phyloP scores from a whole-genome alignment of 2,329 filamentous ascomycete genomes.

The Fusarium oligoseptatum region DNA sequence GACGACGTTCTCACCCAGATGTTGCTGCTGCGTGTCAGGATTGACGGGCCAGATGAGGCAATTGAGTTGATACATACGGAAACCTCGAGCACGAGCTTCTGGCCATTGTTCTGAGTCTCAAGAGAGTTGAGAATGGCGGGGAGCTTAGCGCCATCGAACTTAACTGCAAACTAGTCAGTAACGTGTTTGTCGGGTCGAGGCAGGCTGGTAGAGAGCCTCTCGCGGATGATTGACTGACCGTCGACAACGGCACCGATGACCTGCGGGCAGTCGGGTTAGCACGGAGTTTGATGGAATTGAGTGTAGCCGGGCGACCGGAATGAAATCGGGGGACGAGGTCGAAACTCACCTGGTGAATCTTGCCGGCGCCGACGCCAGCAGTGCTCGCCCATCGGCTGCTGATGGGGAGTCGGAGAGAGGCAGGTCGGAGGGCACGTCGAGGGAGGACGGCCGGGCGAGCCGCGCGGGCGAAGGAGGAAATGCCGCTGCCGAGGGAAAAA shows the following conservation, averaged over 20 bases:
- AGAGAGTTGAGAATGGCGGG: slow-evolving; percentile 98
- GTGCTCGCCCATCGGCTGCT: slow-evolving; percentile 72
- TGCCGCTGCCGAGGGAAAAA: slow-evolving; percentile 66
- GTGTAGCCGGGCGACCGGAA: slow-evolving; percentile 43
- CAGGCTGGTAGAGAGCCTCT: slow-evolving; percentile 27
- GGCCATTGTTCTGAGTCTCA: slow-evolving; percentile 88
- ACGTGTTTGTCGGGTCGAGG: neutral
- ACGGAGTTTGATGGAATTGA: slow-evolving; percentile 24
- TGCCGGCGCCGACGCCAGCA: slow-evolving; percentile 70
- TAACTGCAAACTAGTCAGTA: slow-evolving; percentile 73
- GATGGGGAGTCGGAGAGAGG: slow-evolving; percentile 67
- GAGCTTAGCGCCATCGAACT: slow-evolving; percentile 95
- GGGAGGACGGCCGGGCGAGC: slow-evolving; percentile 71
- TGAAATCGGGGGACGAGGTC: slow-evolving; percentile 32
- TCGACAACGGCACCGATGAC: slow-evolving; percentile 99
- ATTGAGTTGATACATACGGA: slow-evolving; percentile 72
- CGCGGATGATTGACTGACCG: slow-evolving; percentile 72
- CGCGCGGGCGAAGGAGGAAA: slow-evolving; percentile 74
- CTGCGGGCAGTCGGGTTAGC: slow-evolving; percentile 61
- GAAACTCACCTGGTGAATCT: slow-evolving; percentile 75
- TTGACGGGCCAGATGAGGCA: slow-evolving; percentile 17
- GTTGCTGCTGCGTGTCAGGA: slow-evolving; percentile 79
- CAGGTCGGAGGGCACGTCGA: slow-evolving; percentile 70
- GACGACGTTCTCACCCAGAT: slow-evolving; percentile 99
- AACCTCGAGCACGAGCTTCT: slow-evolving; percentile 97